Evolutionary conservation across 2,329 filamentous ascomycete genomes (phyloP).

Genomic region (Pyrenophora teres): DNA sequence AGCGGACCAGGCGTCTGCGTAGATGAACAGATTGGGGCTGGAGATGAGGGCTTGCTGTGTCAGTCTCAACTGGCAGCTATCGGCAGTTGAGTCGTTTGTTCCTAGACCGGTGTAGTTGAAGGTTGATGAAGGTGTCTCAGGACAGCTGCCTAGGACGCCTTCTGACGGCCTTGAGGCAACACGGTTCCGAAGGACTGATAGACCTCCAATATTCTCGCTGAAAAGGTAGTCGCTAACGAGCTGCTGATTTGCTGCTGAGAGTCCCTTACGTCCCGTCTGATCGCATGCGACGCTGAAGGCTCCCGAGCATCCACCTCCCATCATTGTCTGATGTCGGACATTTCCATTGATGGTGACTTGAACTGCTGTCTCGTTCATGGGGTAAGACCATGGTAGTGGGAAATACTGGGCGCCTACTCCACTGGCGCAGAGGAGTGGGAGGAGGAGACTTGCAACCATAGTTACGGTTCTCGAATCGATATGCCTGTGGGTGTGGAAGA

Average conservation of each 20-base stretch:
- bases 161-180: conserved; percentile 45
- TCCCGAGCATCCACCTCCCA: conserved; percentile 14
- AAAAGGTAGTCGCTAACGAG: conserved; percentile 50
- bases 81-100: conserved; percentile 11
- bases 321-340: conserved; percentile 12
- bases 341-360: conserved; percentile 3
- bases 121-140: conserved; percentile 12
- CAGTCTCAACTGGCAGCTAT: conserved; percentile 56
- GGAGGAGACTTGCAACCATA: neutral
- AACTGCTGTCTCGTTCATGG: conserved; percentile 1
- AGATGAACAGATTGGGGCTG: conserved; percentile 49
- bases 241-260: conserved; percentile 43
- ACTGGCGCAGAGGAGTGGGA: conserved; percentile 2
- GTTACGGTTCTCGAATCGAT: neutral
- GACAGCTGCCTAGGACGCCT: conserved; percentile 10
- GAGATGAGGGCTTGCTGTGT: conserved; percentile 52
- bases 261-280: conserved; percentile 9
- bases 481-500: neutral
- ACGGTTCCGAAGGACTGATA: conserved; percentile 51
- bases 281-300: conserved; percentile 14
- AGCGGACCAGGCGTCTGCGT: conserved; percentile 56
- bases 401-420: conserved; percentile 4
- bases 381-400: conserved; percentile 8
- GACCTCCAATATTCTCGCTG: conserved; percentile 48
- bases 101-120: conserved; percentile 22